Evolutionary conservation across 192 early-diverging fungal genomes (phyloP).

Genomic region (Dissophora globulifera): DNA sequence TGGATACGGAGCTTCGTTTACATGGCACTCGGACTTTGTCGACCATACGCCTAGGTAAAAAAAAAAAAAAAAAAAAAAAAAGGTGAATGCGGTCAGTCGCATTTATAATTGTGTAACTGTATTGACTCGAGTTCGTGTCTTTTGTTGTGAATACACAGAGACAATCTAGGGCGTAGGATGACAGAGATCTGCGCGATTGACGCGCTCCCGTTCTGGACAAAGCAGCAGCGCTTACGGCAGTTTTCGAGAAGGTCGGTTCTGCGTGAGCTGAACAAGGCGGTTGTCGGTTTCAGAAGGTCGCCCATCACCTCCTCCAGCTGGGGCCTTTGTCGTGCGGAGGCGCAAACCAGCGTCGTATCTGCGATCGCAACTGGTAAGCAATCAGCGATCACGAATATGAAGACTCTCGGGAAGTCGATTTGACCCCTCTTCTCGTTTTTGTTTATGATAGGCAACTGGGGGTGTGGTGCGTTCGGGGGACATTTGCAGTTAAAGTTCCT

Average conservation of each 20-base stretch:
- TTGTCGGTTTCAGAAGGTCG: constrained; percentile 35
- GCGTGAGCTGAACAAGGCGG: constrained; percentile 46
- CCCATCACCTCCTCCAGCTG: constrained; percentile 39
- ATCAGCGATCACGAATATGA: no score
- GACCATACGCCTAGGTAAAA: constrained; percentile 35
- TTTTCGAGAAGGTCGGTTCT: constrained; percentile 17
- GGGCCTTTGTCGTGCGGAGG: constrained; percentile 32
- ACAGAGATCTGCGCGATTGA: constrained; percentile 53
- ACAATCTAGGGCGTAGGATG: constrained; percentile 31
- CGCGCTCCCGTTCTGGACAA: constrained; percentile 29
- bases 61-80: neutral
- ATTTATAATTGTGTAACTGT: no score
- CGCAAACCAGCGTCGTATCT: neutral
- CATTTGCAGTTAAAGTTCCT: constrained; percentile 45
- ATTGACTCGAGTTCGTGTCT: no score
- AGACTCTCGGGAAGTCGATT: no score
- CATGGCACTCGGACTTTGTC: constrained; percentile 40
- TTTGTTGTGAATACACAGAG: neutral
- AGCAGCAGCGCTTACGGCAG: constrained; percentile 16
- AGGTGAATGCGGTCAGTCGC: no score
- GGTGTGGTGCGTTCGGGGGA: constrained; percentile 49
- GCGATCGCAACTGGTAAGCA: constrained; percentile 39
- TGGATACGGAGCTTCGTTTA: constrained; percentile 41
- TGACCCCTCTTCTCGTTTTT: no score
- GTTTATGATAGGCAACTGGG: constrained; percentile 55